Evolutionary conservation across 2,329 filamentous ascomycete genomes (phyloP).

Genomic region (Ampelomyces quisqualis): DNA sequence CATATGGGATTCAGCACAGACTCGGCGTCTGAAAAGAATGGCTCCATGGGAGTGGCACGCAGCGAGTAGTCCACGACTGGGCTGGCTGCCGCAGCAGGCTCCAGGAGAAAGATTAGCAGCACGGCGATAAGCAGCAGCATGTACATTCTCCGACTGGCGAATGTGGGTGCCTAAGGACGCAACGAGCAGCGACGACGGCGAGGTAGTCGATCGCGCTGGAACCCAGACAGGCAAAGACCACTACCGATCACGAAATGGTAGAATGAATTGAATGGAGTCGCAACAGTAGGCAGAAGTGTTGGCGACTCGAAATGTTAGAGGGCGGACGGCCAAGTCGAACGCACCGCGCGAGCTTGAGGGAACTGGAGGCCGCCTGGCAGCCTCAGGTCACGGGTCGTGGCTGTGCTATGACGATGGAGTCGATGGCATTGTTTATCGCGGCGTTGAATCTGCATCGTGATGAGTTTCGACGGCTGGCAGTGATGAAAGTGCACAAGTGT

Average conservation of each 20-base stretch:
- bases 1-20: constrained; percentile 28
- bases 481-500: constrained; percentile 24
- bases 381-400: constrained; percentile 27
- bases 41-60: constrained; percentile 20
- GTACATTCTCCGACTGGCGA: constrained; percentile 28
- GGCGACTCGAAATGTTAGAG: constrained; percentile 14
- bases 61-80: constrained; percentile 27
- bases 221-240: constrained; percentile 2
- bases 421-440: constrained; percentile 19
- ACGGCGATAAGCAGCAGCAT: constrained; percentile 29
- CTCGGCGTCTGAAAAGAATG: constrained; percentile 29
- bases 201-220: constrained; percentile 1
- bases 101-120: constrained; percentile 28
- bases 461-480: constrained; percentile 27
- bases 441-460: constrained; percentile 21
- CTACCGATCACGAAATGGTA: constrained; percentile 6
- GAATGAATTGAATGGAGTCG: no score
- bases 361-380: constrained; percentile 27
- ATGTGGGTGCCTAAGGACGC: constrained; percentile 27
- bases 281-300: no score
- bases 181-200: constrained; percentile 13
- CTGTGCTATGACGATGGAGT: constrained; percentile 28
- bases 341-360: constrained; percentile 15
- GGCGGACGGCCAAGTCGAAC: constrained; percentile 15
- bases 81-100: constrained; percentile 29